These are phyloP conservation scores for Eucalyptus curtisii DNA, from an alignment of 345 rosid species.

Conservation along the genomic window DNA sequence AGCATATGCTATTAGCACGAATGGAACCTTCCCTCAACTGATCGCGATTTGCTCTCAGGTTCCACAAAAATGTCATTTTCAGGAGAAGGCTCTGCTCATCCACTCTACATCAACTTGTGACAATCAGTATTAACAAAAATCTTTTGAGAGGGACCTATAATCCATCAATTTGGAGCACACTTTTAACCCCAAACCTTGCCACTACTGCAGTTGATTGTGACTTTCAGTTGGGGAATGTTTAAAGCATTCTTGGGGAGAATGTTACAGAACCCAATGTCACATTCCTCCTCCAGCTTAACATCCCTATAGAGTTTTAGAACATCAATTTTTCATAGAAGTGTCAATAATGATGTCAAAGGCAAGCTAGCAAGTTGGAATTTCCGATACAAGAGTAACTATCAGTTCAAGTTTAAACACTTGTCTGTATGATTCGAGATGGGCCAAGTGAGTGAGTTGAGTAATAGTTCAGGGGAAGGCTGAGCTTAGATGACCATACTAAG, in stretches of 20 bases:
- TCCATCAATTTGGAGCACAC: not conserved
- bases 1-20: not conserved
- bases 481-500: not conserved
- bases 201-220: not conserved
- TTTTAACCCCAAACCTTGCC: not conserved
- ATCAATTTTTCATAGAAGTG: not conserved
- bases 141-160: not conserved
- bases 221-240: not conserved
- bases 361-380: not conserved
- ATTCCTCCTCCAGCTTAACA: not conserved
- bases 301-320: not conserved
- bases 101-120: not conserved
- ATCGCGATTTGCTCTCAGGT: accelerated
- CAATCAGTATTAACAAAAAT: not conserved
- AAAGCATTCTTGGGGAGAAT: not conserved
- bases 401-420: not conserved
- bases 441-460: not conserved
- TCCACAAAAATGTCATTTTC: not conserved
- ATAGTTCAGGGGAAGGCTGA: not conserved
- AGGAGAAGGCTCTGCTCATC: not conserved
- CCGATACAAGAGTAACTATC: not conserved
- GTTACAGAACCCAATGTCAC: not conserved
- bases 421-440: not conserved
- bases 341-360: not conserved
- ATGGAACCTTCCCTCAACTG: not conserved